Conservation (phyloP, 106 monocot genomes). For the Phalaenopsis equestris region DNA sequence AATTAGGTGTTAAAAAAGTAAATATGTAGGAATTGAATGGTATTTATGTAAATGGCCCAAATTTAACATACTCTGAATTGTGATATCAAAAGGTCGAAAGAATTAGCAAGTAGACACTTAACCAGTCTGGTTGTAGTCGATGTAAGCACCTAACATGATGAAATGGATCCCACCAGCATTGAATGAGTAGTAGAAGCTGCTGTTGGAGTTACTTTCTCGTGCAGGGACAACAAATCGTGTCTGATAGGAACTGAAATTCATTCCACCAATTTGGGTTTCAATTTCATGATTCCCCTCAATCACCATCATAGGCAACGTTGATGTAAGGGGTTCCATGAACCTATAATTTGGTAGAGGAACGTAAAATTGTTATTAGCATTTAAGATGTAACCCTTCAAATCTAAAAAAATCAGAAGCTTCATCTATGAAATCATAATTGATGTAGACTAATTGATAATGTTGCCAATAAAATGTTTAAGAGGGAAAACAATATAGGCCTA, state of each 20-base stretch:
- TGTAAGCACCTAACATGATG: slow-evolving; percentile 85
- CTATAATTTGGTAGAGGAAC: slow-evolving; percentile 13
- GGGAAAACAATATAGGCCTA: too few species aligned
- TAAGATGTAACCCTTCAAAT: background rate
- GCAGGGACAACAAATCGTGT: slow-evolving; percentile 76
- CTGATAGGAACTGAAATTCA: slow-evolving; percentile 62
- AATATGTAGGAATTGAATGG: too few species aligned
- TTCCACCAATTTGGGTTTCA: slow-evolving; percentile 57
- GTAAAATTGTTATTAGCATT: background rate
- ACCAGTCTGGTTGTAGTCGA: slow-evolving; percentile 76
- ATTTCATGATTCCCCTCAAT: slow-evolving; percentile 97
- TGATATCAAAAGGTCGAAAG: background rate
- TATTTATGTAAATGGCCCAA: too few species aligned
- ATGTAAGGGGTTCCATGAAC: slow-evolving; percentile 82
- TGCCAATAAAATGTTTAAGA: background rate
- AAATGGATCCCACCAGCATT: slow-evolving; percentile 87
- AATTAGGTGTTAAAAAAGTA: too few species aligned
- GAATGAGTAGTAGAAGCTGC: slow-evolving; percentile 84
- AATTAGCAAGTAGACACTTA: background rate
- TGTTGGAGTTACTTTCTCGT: slow-evolving; percentile 53
- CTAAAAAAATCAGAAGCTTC: background rate
- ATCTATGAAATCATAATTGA: background rate
- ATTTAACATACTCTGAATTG: background rate
- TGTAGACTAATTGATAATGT: background rate
- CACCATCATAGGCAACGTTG: slow-evolving; percentile 90